Evolutionary conservation across 2,329 filamentous ascomycete species (phyloP).

Genomic region (Sarocladium oryzae): DNA sequence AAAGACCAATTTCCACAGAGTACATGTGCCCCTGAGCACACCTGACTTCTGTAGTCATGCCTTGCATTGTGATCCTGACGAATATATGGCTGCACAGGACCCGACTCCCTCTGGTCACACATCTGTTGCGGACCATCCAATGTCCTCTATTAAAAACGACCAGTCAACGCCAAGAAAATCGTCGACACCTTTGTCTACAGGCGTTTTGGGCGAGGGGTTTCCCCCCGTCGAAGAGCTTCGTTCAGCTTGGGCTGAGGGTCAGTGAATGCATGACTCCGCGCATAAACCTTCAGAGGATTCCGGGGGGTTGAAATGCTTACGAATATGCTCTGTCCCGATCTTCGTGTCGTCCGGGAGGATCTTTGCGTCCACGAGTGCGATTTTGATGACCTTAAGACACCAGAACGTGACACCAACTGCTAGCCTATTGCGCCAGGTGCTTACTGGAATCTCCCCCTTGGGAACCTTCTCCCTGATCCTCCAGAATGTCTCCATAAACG

Average conservation of each 20-base stretch:
- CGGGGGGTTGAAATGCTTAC: no score
- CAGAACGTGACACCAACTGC: slow-evolving; percentile 43
- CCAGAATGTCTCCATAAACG: slow-evolving; percentile 45
- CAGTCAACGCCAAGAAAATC: slow-evolving; percentile 40
- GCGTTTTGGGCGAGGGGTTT: slow-evolving; percentile 8
- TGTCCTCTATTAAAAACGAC: slow-evolving; percentile 44
- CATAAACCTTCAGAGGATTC: no score
- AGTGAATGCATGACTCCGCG: no score
- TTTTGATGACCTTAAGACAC: slow-evolving; percentile 42
- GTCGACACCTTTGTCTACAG: slow-evolving; percentile 12
- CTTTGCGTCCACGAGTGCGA: slow-evolving; percentile 31
- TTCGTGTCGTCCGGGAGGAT: slow-evolving; percentile 24
- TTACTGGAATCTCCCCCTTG: slow-evolving; percentile 31
- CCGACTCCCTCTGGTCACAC: no score
- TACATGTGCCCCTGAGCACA: no score
- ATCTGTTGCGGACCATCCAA: slow-evolving; percentile 35
- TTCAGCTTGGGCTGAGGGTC: background rate
- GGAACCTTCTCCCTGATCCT: slow-evolving; percentile 26
- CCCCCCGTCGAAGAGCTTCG: background rate
- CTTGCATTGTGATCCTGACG: no score
- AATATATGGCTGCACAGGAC: no score
- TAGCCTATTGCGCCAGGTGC: slow-evolving; percentile 38
- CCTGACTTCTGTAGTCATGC: no score
- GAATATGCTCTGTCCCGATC: slow-evolving; percentile 22
- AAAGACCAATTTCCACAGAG: no score